A percentile compares a stretch with the other conserved stretches of the same genome.
Conservation (phyloP, 23 red algal species). For the Gracilariopsis chorda region DNA sequence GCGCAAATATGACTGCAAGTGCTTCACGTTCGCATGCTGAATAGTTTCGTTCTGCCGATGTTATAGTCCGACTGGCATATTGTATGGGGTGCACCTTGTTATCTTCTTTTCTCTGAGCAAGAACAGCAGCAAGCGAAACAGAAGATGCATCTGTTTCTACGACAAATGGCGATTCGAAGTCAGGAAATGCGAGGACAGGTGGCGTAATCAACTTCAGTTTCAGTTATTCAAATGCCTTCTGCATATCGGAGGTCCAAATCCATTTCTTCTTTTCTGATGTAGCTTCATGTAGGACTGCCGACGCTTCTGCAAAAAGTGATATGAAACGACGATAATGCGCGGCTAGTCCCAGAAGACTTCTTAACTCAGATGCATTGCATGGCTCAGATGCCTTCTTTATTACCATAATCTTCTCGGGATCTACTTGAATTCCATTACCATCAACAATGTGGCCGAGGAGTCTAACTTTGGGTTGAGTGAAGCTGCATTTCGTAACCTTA, state of each 20-base stretch:
- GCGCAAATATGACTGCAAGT: neutral
- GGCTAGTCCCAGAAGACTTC: neutral
- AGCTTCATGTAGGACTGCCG: neutral
- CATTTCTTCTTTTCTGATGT: neutral
- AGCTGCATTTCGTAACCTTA: neutral
- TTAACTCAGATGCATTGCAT: neutral
- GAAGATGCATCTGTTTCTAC: neutral
- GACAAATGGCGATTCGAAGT: neutral
- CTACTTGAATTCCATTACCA: neutral
- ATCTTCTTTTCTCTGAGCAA: neutral
- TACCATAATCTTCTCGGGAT: neutral
- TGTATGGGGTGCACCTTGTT: neutral
- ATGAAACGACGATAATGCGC: neutral
- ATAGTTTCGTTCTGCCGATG: constrained; percentile 3
- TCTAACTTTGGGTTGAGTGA: neutral
- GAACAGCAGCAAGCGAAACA: neutral
- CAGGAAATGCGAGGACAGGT: constrained; percentile 1
- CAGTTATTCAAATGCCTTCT: neutral
- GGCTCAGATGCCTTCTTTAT: neutral
- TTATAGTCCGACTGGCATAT: neutral
- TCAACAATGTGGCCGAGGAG: neutral
- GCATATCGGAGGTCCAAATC: neutral
- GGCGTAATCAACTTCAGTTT: neutral
- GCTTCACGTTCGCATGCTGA: neutral
- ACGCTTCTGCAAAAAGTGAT: neutral